A percentile compares a stretch with the other conserved stretches of the same genome.
phyloP scores from a whole-genome alignment of 805 yeast species.

The Yamadazyma akitaensis region DNA sequence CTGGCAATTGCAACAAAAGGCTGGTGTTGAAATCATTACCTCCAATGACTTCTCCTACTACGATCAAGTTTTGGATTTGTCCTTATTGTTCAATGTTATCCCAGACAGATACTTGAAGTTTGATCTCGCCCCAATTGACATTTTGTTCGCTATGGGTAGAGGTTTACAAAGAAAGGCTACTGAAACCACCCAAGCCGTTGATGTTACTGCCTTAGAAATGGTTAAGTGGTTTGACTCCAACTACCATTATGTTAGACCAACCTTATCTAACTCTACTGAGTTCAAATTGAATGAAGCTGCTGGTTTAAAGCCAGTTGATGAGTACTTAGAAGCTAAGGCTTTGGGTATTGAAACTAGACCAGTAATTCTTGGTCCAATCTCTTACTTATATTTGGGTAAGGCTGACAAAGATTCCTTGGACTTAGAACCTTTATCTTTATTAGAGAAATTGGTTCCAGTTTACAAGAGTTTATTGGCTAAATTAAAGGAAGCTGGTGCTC shows the following conservation, averaged over 20 bases:
- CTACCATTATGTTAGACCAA: conserved; percentile 99
- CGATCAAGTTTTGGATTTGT: conserved; percentile 94
- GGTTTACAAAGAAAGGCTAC: conserved; percentile 98
- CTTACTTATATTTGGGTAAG: conserved; percentile 93
- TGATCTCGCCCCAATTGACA: conserved; percentile 84
- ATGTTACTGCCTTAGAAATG: conserved; percentile 98
- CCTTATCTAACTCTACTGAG: conserved; percentile 90
- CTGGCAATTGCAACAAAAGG: conserved; percentile 97
- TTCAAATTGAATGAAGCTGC: conserved; percentile 77
- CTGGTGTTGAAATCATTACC: conserved; percentile 96
- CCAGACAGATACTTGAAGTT: conserved; percentile 96
- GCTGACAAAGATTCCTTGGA: conserved; percentile 97
- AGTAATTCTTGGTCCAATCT: conserved; percentile 93
- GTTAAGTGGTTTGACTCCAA: conserved; percentile 99
- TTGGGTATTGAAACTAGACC: conserved; percentile 97
- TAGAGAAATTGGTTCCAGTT: conserved; percentile 88
- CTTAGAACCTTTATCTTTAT: conserved; percentile 85
- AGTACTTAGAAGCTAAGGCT: conserved; percentile 96
- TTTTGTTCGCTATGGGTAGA: conserved; percentile 98
- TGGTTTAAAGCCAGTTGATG: conserved; percentile 94
- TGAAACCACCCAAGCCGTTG: conserved; percentile 82
- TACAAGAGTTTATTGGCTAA: conserved; percentile 85
- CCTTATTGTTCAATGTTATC: conserved; percentile 88
- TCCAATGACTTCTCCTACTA: conserved; percentile 98
- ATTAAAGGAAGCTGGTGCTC: conserved; percentile 93